Evolutionary conservation across 2,329 filamentous ascomycete genomes (phyloP).

Genomic region (Cladosporium sp.): DNA sequence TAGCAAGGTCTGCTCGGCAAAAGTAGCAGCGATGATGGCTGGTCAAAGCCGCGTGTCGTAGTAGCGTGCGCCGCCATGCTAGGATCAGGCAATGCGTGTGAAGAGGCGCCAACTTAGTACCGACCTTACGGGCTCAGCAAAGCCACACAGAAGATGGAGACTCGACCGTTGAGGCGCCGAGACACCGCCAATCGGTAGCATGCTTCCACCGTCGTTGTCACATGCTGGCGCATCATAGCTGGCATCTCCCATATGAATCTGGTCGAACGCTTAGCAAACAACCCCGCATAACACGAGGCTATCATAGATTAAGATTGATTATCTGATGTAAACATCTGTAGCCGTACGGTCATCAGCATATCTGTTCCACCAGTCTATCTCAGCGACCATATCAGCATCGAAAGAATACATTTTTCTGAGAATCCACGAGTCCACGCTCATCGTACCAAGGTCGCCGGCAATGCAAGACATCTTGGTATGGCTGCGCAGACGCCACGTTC

Average conservation of each 20-base stretch:
- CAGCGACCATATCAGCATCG: no score
- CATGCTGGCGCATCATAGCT: not conserved
- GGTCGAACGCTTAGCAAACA: not conserved
- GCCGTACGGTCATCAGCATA: no score
- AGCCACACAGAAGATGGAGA: not conserved
- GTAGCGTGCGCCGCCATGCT: not conserved
- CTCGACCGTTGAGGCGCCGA: conserved; percentile 6
- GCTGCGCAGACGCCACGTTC: not conserved
- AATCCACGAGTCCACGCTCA: no score
- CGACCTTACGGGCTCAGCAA: not conserved
- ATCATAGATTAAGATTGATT: no score
- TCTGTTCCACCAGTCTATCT: no score
- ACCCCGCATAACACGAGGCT: not conserved
- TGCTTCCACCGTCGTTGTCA: conserved; percentile 1
- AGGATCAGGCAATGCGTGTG: not conserved
- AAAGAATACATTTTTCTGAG: no score
- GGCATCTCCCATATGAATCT: not conserved
- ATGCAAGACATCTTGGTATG: no score
- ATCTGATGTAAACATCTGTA: no score
- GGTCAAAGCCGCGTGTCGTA: not conserved
- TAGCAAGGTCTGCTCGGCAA: not conserved
- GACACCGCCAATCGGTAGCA: not conserved
- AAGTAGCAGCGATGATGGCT: conserved; percentile 3
- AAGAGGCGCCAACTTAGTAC: not conserved
- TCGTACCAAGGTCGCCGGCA: no score